These are phyloP conservation scores for Aureobasidium sp. DNA, from an alignment of 2,329 filamentous ascomycete species.

Conservation along the genomic window DNA sequence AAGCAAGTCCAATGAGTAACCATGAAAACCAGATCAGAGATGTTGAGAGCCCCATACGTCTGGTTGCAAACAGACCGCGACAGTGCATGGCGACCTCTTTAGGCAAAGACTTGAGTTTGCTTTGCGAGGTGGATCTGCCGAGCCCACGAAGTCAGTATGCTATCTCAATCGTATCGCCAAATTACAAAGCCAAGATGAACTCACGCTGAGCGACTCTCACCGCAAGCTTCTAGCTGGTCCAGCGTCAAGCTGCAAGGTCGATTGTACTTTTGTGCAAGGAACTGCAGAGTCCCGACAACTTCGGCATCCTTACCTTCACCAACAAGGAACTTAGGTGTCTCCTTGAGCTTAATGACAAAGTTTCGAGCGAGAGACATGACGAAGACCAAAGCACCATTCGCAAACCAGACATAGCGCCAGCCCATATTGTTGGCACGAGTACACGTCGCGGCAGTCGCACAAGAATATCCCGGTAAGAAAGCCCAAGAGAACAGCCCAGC, in stretches of 20 bases:
- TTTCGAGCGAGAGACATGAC: slow-evolving; percentile 59
- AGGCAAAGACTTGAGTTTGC: slow-evolving; percentile 37
- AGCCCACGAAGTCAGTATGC: neutral
- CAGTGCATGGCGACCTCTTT: slow-evolving; percentile 60
- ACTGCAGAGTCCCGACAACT: slow-evolving; percentile 54
- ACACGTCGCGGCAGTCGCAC: slow-evolving; percentile 50
- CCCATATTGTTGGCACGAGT: slow-evolving; percentile 59
- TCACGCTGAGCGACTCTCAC: slow-evolving; percentile 31
- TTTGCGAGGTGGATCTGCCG: slow-evolving; percentile 29
- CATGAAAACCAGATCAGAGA: slow-evolving; percentile 74
- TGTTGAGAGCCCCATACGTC: slow-evolving; percentile 67
- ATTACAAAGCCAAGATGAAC: neutral
- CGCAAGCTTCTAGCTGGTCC: slow-evolving; percentile 54
- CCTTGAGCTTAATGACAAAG: slow-evolving; percentile 58
- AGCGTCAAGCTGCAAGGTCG: slow-evolving; percentile 58
- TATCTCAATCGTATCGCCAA: neutral
- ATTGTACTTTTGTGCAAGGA: slow-evolving; percentile 59
- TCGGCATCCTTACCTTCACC: slow-evolving; percentile 59
- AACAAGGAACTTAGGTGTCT: slow-evolving; percentile 65
- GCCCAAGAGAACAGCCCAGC: slow-evolving; percentile 62
- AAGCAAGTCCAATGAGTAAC: slow-evolving; percentile 75
- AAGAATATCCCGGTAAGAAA: slow-evolving; percentile 58
- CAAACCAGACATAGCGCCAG: slow-evolving; percentile 65
- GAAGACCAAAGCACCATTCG: slow-evolving; percentile 60
- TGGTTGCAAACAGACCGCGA: slow-evolving; percentile 70